Percentiles rank a stretch among this genome's conserved stretches.
These are phyloP conservation scores for Myochromella boudieri DNA, from an alignment of 768 basidiomycete species.

Conservation along the genomic window DNA sequence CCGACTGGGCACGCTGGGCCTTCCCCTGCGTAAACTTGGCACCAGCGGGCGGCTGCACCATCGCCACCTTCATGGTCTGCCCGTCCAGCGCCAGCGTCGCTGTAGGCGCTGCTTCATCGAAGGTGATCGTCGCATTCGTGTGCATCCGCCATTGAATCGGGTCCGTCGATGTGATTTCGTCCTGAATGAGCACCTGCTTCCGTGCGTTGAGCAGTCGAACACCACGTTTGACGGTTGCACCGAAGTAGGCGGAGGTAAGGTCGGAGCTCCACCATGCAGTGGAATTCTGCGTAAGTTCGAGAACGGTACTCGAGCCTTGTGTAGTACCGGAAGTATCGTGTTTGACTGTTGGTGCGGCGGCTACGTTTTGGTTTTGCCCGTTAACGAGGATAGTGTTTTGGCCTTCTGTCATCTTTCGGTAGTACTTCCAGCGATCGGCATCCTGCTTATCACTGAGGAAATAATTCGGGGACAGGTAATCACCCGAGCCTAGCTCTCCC, in stretches of 20 bases:
- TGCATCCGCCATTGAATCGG: conserved; percentile 89
- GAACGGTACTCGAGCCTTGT: conserved; percentile 87
- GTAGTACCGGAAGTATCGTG: conserved; percentile 51
- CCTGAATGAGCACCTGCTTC: conserved; percentile 88
- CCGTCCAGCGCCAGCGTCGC: conserved; percentile 77
- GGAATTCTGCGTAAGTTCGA: conserved; percentile 58
- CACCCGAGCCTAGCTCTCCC: conserved; percentile 88
- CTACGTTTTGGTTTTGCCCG: conserved; percentile 77
- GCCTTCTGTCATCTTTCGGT: conserved; percentile 95
- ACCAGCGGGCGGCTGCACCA: conserved; percentile 68
- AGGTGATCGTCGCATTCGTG: conserved; percentile 83
- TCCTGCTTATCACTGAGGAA: conserved; percentile 74
- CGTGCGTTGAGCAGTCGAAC: conserved; percentile 81
- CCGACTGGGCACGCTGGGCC: conserved; percentile 56
- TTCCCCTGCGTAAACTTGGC: conserved; percentile 57
- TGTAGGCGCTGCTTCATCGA: conserved; percentile 41
- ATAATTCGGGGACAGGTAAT: conserved; percentile 76
- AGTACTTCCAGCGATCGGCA: conserved; percentile 83
- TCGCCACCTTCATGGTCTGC: conserved; percentile 61
- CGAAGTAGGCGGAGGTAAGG: conserved; percentile 72
- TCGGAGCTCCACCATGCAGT: conserved; percentile 84
- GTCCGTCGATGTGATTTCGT: conserved; percentile 71
- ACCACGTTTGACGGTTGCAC: conserved; percentile 78
- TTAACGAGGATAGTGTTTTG: conserved; percentile 91
- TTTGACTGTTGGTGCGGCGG: conserved; percentile 58